A percentile compares a stretch with the other conserved stretches of the same genome.
Conservation (phyloP, 2,329 filamentous ascomycete species). For the Penicillium sp. region DNA sequence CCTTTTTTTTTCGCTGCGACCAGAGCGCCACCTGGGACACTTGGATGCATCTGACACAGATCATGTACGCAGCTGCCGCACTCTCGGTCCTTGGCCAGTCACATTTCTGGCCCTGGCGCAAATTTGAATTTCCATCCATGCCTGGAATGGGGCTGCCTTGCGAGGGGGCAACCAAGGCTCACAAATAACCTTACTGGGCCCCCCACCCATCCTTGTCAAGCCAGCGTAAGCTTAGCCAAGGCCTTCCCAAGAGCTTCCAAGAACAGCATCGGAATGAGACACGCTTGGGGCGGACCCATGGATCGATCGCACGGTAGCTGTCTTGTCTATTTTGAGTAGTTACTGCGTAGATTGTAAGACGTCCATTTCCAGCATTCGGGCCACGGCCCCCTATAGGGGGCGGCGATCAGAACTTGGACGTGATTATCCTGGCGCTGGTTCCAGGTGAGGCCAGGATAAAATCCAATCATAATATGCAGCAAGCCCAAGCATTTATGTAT, state of each 20-base stretch:
- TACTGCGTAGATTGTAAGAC: no score
- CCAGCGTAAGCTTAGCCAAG: slow-evolving; percentile 26
- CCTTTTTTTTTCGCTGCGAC: slow-evolving; percentile 32
- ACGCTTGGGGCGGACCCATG: background rate
- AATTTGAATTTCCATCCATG: no score
- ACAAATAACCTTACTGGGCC: slow-evolving; percentile 20
- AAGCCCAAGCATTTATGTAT: no score
- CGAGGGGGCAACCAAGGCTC: slow-evolving; percentile 19
- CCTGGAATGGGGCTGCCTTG: slow-evolving; percentile 24
- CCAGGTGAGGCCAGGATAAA: no score
- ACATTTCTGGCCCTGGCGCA: no score
- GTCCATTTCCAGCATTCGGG: no score
- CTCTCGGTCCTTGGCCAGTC: no score
- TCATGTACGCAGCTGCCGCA: no score
- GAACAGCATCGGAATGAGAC: slow-evolving; percentile 6
- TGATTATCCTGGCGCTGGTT: no score
- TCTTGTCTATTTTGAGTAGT: slow-evolving; percentile 8
- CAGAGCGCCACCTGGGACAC: slow-evolving; percentile 34
- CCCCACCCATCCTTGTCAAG: slow-evolving; percentile 15
- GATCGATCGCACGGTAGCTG: slow-evolving; percentile 1
- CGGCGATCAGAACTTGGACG: slow-evolving; percentile 3
- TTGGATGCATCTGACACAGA: slow-evolving; percentile 20
- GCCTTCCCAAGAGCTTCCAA: slow-evolving; percentile 21
- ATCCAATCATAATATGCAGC: no score
- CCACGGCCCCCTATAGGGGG: slow-evolving; percentile 1